Conservation (phyloP, 345 rosid genomes). For the Euphorbia peplus region DNA sequence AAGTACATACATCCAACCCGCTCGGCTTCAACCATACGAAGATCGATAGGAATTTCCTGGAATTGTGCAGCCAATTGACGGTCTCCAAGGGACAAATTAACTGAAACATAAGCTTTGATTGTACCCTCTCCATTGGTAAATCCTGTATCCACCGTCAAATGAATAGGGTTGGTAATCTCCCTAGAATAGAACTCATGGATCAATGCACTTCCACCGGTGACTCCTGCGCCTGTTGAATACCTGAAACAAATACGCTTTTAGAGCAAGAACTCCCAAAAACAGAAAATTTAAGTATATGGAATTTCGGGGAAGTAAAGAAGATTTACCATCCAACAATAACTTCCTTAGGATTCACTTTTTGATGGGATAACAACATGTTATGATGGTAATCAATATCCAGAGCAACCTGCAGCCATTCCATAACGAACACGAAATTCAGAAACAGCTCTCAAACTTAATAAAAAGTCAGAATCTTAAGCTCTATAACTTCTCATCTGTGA, state of each 20-base stretch:
- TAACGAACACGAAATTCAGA: not conserved
- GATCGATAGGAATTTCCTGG: constrained; percentile 95
- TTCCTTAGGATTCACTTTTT: constrained; percentile 92
- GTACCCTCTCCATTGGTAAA: constrained; percentile 73
- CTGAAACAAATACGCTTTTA: constrained; percentile 29
- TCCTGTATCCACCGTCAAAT: constrained; percentile 82
- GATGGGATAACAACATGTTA: constrained; percentile 82
- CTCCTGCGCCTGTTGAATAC: constrained; percentile 95
- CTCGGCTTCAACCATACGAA: constrained; percentile 92
- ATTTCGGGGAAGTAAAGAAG: not conserved
- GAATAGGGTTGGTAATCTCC: constrained; percentile 84
- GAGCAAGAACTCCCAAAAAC: not conserved
- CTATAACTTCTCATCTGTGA: not conserved
- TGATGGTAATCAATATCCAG: constrained; percentile 95
- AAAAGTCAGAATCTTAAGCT: not conserved
- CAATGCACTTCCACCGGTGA: constrained; percentile 83
- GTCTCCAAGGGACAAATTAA: constrained; percentile 78
- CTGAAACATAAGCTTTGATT: constrained; percentile 76
- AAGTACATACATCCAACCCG: constrained; percentile 81
- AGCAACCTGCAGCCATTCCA: constrained; percentile 60
- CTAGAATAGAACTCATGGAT: constrained; percentile 92
- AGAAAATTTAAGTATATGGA: not conserved
- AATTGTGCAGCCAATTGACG: constrained; percentile 85
- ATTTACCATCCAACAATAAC: constrained; percentile 94
- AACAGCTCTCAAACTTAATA: not conserved